Percentiles rank a stretch among this genome's conserved stretches.
These are phyloP conservation scores for Hypoxylon sp. DNA, from an alignment of 2,329 filamentous ascomycete species.

Conservation along the genomic window DNA sequence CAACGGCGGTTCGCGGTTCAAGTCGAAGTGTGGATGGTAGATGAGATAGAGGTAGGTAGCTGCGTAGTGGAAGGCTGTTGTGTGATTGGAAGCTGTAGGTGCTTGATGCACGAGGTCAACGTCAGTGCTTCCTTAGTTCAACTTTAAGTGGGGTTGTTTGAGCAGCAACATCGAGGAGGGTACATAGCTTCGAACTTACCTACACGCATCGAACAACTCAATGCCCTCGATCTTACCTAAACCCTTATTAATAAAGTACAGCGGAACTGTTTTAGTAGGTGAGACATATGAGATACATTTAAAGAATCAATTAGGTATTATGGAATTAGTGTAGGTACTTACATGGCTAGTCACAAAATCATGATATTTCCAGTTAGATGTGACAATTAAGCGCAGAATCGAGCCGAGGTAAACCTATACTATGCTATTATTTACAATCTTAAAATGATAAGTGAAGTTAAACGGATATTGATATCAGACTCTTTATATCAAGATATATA, in stretches of 20 bases:
- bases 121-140: conserved; percentile 38
- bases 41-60: conserved; percentile 17
- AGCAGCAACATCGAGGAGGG: conserved; percentile 2
- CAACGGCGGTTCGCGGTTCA: neutral
- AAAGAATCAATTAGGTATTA: too few species aligned
- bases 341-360: too few species aligned
- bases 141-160: conserved; percentile 35
- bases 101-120: conserved; percentile 28
- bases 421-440: too few species aligned
- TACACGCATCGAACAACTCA: too few species aligned
- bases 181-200: conserved; percentile 1
- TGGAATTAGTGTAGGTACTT: neutral
- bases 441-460: too few species aligned
- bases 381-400: neutral
- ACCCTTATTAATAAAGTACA: neutral
- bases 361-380: neutral
- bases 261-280: neutral
- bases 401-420: neutral
- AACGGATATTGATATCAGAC: too few species aligned
- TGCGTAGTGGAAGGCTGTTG: conserved; percentile 20
- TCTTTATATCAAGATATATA: too few species aligned
- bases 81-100: conserved; percentile 34
- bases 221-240: neutral
- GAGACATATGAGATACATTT: neutral
- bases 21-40: conserved; percentile 6